Base-by-base conservation (phyloP, 768 basidiomycete genomes). In the Xerocomus brunneocitrinus region DNA sequence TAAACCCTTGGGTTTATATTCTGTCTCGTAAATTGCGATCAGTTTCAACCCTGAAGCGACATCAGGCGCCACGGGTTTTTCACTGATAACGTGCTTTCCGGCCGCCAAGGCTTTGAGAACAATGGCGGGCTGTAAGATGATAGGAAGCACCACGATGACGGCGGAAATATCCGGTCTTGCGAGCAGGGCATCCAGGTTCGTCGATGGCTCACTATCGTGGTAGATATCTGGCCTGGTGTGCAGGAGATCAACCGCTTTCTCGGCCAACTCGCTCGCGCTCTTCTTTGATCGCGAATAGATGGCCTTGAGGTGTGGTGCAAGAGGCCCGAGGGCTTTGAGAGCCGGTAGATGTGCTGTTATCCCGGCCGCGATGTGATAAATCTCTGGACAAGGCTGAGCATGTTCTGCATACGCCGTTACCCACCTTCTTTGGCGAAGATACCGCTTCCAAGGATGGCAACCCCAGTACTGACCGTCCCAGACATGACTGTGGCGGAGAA, bases 51-150 rank as follows among this genome's bases (percentile, higher is more conserved):
- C 91, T 3, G 73, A 71, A 28, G 76, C 75, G 42, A 92, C 81
- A 61, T 87, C 84, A 39, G 83, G 76, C 3, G 83, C 89, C 13
- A 93, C 78, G 6, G 93, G 93, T 64, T 95, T 95, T 75, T 95
- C 92, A 67, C 85, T 87, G 55, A 94, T 65, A 46, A 95, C 90
- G 64, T 94, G 89, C 71, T 95, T 95, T 27, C 91, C 89, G 3
- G 89, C 87, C 1, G 74, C 79, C 35, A 87, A 72, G 0, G 81
- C 79, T 62, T 79, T 80, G 53, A 80, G 68, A 50, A 95, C 73
- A 54, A 93, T 73, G 16, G 71, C 68, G 2, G 91, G 89, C 67
- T 92, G 91, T 4, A 76, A 61, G 0, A 82, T 78, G 64, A 95
- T 93, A 0, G 91, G 91, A 10, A 95, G 74, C 5, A 80, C 83